Conservation (phyloP, 176 grass and related monocot genomes). For the Cenchrus purpureus region DNA sequence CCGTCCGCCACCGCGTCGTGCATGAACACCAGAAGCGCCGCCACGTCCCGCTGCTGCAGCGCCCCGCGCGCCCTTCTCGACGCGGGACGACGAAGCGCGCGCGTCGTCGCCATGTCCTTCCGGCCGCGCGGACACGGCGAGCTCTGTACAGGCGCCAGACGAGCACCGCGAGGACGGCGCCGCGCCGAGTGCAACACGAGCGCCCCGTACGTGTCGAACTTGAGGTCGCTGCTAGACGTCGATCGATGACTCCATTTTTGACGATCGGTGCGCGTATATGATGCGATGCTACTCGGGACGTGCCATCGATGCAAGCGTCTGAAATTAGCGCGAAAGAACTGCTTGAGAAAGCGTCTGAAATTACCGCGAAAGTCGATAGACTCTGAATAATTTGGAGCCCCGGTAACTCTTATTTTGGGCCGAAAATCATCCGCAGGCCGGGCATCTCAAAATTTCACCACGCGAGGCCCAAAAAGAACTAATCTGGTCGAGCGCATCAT, state of each 20-base stretch:
- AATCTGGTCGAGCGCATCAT: too few species aligned
- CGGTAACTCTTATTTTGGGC: too few species aligned
- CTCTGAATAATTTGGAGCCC: too few species aligned
- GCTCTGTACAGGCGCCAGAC: slow-evolving; percentile 45
- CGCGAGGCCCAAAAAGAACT: too few species aligned
- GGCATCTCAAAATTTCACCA: too few species aligned
- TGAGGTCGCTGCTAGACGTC: slow-evolving; percentile 5
- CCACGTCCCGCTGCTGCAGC: slow-evolving; percentile 11
- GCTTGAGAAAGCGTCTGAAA: too few species aligned
- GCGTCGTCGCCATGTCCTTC: slow-evolving; percentile 34
- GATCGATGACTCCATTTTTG: neutral
- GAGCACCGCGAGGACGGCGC: slow-evolving; percentile 3
- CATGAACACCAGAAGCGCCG: slow-evolving; percentile 47
- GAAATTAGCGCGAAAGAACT: too few species aligned
- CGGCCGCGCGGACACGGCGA: slow-evolving; percentile 50
- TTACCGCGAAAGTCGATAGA: too few species aligned
- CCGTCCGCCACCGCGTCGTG: neutral
- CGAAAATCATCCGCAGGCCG: too few species aligned
- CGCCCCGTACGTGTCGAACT: slow-evolving; percentile 30
- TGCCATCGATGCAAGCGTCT: too few species aligned
- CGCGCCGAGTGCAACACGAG: slow-evolving; percentile 10
- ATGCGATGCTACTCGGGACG: too few species aligned
- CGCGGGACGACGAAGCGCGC: neutral
- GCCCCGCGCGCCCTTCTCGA: neutral
- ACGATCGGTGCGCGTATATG: too few species aligned